These are phyloP conservation scores for Umbelopsis isabellina DNA, from an alignment of 192 early-diverging fungal species.

Conservation along the genomic window DNA sequence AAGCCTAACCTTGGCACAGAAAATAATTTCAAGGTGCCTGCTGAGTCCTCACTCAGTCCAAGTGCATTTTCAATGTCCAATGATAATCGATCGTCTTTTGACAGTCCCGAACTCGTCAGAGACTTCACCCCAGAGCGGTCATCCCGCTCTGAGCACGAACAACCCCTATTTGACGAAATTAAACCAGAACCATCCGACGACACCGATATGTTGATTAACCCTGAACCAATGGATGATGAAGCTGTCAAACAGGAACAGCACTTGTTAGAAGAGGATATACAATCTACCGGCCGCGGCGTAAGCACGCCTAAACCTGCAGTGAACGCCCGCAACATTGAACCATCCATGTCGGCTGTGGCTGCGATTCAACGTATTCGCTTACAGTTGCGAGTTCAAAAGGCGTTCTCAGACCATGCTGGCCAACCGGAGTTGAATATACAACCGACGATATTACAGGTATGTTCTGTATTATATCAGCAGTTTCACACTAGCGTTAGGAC, in stretches of 20 bases:
- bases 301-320: conserved; percentile 7
- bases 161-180: conserved; percentile 6
- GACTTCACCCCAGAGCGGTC: neutral
- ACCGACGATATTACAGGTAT: conserved; percentile 27
- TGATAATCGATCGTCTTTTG: neutral
- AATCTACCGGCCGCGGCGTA: neutral
- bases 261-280: conserved; percentile 17
- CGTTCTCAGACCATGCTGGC: conserved; percentile 22
- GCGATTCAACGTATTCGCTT: conserved; percentile 40
- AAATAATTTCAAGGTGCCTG: neutral
- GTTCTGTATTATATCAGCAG: conserved; percentile 13
- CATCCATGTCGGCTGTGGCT: conserved; percentile 20
- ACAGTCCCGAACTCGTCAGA: conserved; percentile 8
- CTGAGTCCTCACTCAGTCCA: neutral
- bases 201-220: neutral
- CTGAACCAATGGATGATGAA: neutral
- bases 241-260: conserved; percentile 5
- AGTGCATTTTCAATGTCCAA: conserved; percentile 2
- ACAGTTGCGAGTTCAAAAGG: conserved; percentile 35
- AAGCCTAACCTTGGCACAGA: conserved; percentile 23
- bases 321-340: conserved; percentile 11
- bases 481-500: neutral
- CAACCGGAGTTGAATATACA: conserved; percentile 29
- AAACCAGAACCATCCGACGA: conserved; percentile 2
- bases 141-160: neutral